Conservation (phyloP, 331 rosid species). For the Rosa hybrid region DNA sequence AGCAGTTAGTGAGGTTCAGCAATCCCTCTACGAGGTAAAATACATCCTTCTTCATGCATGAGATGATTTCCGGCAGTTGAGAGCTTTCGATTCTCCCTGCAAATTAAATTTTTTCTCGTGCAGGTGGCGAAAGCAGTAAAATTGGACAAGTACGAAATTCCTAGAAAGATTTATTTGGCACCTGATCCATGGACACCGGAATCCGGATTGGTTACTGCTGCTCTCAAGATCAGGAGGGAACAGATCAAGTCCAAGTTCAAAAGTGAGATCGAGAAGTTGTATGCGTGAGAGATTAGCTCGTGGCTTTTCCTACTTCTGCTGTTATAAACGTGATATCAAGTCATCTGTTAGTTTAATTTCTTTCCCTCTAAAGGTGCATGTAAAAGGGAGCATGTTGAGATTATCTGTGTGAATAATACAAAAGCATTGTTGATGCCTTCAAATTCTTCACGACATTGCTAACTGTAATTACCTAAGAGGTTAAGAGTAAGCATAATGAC, state of each 20-base stretch:
- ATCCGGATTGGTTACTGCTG: conserved; percentile 91
- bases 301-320: not conserved
- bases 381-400: not conserved
- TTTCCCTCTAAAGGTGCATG: not conserved
- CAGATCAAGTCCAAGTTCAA: conserved; percentile 71
- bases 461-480: not conserved
- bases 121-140: conserved; percentile 73
- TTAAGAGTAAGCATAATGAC: not conserved
- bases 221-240: conserved; percentile 87
- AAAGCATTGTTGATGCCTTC: not conserved
- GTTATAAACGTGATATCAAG: not conserved
- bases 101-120: not conserved
- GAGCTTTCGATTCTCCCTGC: not conserved
- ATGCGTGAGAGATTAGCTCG: conserved; percentile 39
- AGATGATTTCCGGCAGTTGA: not conserved
- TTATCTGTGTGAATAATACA: not conserved
- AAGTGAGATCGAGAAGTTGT: conserved; percentile 64
- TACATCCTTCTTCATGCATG: conserved; percentile 26
- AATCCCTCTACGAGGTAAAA: conserved; percentile 68
- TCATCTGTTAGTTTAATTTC: not conserved
- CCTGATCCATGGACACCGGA: conserved; percentile 89
- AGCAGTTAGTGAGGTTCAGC: conserved; percentile 66
- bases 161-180: conserved; percentile 67
- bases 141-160: conserved; percentile 70
- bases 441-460: not conserved